These are phyloP conservation scores for Brasenia schreberi DNA, from an alignment of 164 flowering plant genomes.

Conservation along the genomic window DNA sequence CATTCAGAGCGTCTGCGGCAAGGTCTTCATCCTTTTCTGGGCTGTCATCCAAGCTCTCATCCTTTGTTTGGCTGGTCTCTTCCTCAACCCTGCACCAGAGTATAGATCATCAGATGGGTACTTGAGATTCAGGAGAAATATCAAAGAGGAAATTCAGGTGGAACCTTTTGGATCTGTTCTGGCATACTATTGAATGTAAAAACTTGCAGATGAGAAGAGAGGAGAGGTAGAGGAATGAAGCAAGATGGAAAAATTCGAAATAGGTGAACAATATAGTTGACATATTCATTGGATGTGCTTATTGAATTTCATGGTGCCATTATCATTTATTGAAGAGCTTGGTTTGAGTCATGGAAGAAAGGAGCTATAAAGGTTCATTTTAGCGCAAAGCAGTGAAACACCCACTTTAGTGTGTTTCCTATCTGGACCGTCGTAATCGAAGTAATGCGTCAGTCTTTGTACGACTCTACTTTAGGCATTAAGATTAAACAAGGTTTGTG, in stretches of 20 bases:
- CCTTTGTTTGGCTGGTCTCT: constrained; percentile 14
- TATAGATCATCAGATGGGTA: neutral
- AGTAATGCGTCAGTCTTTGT: too few relatives aligned
- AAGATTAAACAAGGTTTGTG: too few relatives aligned
- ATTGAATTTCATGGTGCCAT: too few relatives aligned
- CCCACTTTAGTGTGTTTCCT: too few relatives aligned
- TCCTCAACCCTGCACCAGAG: constrained; percentile 27
- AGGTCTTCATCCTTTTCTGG: constrained; percentile 15
- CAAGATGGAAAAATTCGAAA: constrained; percentile 20
- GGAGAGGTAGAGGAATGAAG: constrained; percentile 51
- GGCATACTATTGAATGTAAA: constrained; percentile 25
- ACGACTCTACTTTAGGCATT: too few relatives aligned
- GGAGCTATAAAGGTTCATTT: too few relatives aligned
- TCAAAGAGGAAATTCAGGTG: neutral
- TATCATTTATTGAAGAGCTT: too few relatives aligned
- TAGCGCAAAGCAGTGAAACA: too few relatives aligned
- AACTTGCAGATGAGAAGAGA: constrained; percentile 34
- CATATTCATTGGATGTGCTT: too few relatives aligned
- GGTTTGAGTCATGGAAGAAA: too few relatives aligned
- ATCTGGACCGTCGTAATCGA: too few relatives aligned
- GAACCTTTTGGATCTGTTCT: constrained; percentile 23
- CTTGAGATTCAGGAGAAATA: neutral
- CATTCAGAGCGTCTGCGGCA: constrained; percentile 35
- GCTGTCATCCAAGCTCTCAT: constrained; percentile 5
- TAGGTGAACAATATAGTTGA: too few relatives aligned